Conservation (phyloP, 169 alveolate species). For the Toxoplasma gondii region DNA sequence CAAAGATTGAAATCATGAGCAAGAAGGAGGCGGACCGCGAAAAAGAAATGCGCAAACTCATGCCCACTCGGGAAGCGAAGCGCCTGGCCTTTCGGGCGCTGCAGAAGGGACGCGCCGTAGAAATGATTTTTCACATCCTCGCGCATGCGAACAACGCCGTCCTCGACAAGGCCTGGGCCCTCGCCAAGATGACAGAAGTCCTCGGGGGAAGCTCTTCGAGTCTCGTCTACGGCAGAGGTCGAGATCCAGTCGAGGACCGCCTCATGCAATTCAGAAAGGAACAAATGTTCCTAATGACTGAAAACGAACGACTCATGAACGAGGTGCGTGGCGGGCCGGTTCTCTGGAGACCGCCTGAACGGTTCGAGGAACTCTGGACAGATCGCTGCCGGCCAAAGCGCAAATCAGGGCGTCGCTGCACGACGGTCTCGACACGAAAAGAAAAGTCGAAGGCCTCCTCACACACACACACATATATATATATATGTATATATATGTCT, state of each 20-base stretch:
- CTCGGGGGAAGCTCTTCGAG: constrained; percentile 42
- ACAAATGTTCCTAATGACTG: constrained; percentile 68
- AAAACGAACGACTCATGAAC: constrained; percentile 66
- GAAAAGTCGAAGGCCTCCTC: no score
- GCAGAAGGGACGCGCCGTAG: constrained; percentile 68
- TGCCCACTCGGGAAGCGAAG: constrained; percentile 67
- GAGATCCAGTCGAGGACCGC: constrained; percentile 54
- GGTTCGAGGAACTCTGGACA: no score
- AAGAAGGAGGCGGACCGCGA: constrained; percentile 43
- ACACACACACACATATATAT: no score
- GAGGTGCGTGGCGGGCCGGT: constrained; percentile 21
- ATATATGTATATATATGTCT: no score
- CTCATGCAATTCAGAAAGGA: constrained; percentile 68
- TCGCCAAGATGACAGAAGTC: constrained; percentile 49
- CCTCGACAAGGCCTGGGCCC: constrained; percentile 64
- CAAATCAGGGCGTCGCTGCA: no score
- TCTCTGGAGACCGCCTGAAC: neutral
- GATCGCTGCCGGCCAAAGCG: no score
- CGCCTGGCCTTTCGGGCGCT: constrained; percentile 68
- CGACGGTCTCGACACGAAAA: no score
- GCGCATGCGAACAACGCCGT: constrained; percentile 40
- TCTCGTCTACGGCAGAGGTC: neutral
- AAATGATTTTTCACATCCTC: constrained; percentile 45
- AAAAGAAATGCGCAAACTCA: constrained; percentile 40
- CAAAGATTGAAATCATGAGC: constrained; percentile 30